phyloP scores from a whole-genome alignment of 108 stramenopile species.

The Asterionellopsis glacialis region DNA sequence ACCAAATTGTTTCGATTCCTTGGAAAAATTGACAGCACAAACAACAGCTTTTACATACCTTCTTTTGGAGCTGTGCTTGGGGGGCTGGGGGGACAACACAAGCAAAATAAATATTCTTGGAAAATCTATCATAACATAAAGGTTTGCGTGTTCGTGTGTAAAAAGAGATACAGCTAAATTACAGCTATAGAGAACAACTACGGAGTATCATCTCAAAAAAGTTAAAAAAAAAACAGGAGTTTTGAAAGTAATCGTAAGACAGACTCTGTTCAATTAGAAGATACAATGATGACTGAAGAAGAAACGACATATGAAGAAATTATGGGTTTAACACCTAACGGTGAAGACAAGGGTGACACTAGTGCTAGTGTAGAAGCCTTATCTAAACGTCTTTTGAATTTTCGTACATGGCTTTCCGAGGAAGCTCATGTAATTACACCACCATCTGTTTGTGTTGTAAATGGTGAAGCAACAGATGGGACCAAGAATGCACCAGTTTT shows the following conservation, averaged over 20 bases:
- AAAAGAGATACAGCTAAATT: no score
- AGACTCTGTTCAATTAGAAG: not conserved
- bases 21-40: no score
- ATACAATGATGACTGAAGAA: not conserved
- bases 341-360: not conserved
- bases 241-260: not conserved
- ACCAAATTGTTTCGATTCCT: no score
- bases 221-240: not conserved
- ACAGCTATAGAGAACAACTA: no score
- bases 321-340: conserved; percentile 28
- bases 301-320: conserved; percentile 24
- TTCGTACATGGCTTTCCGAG: conserved; percentile 74
- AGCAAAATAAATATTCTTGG: no score
- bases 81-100: no score
- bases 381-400: conserved; percentile 50
- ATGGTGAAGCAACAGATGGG: conserved; percentile 87
- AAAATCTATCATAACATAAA: no score
- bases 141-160: no score
- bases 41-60: no score
- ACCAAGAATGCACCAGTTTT: conserved; percentile 82
- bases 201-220: no score
- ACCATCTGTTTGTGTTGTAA: conserved; percentile 74
- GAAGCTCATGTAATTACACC: conserved; percentile 60
- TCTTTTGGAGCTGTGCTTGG: no score
- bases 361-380: conserved; percentile 51